Base-by-base conservation (phyloP, 179 eudicot genomes). In the Monotropa hypopitys region DNA sequence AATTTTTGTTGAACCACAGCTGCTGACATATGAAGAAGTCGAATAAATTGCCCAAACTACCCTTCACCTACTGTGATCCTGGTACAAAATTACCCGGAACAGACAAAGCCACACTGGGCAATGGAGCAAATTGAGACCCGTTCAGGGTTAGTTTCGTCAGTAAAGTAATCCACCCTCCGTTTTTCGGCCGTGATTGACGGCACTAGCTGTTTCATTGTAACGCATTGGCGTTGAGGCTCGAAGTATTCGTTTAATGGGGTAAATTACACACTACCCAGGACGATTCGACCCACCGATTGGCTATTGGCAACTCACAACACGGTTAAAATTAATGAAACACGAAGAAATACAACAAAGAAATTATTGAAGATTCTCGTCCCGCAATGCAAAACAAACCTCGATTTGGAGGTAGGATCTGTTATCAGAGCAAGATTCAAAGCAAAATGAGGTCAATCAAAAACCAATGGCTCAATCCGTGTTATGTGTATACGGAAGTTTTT, bases 121-220 rank as follows among this genome's bases (percentile, higher is more conserved):
- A 32, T 30, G 32, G 12, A 13, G 72, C 6, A 47, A 63, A 65
- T 76, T 47, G 18, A 15, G 10, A 32, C 21, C 46, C 11, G 11
- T 32, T 9, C 15, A 43, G 57, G 59, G 70, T 70, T 54, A 80
- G 15, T 53, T 43, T 68, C 68, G 75, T 43, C 70, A 67, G 33
- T 43, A 21, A 57, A 50, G 7, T 30, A 26, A 9, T 7, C 46
- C 28, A 0, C 26, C 54, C 74, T 53, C 62, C 78, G 26, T 40
- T 74, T 73, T 38, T 38, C 47, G 74, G 40, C 76, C 78, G 81
- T 74, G 62, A 81, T 46, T 67, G 59, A 69, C 70, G 84, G 84
- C 59, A 33, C 66, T n/a, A 51, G 42, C 62, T 32, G 28, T 26
- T 45, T 26, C 35, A 16, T 3, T 49, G 38, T 40, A 43, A 28